Evolutionary conservation across 805 yeast species (phyloP), one percentile per base, ranked within the genome.

Genomic region (Candida cerambycidarum): DNA sequence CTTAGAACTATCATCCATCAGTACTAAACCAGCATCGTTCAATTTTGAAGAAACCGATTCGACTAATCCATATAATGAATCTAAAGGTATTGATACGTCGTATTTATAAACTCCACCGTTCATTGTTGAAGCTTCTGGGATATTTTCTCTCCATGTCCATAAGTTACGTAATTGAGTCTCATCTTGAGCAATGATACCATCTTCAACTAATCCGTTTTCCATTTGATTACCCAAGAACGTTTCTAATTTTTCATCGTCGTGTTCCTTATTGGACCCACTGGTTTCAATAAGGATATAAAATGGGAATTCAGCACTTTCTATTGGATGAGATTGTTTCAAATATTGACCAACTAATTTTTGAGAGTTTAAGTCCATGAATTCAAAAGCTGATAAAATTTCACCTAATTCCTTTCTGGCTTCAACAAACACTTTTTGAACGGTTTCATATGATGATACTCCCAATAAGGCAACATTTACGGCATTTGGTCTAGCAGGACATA

Each of bases 31-130:
- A 23, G 76, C 73, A 25, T 73, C 79, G 1, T 46, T 56, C 48
- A 93, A 71, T 54, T 77, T 77, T 34, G 64, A 79, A 52, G 83
- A 78, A n/a, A 83, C 82, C 5, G 84, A 95, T 36, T 80, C 85
- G 16, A 92, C 96, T 40, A 93, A 69, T 10, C 83, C 83, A 59
- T 89, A 93, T 67, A 93, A 73, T 41, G 82, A 87, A 15, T 77
- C 71, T 51, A 93, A 74, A 27, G 98, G 98, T 46, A 93, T 69
- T 3, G 97, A 89, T 29, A 93, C 97, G 56, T 93, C 99, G 59
- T 93, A 93, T 69, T 93, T 93, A 73, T 92, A 93, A 40, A 92
- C 97, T 54, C 98, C 99, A 40, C 99, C 98, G 28, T 75, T 81
- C 46, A 78, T 75, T 39, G 86, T 84, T 5, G 87, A 76, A 5